Percentiles rank a stretch among this genome's conserved stretches.
These are phyloP conservation scores for Eutypa lata DNA, from an alignment of 2,329 filamentous ascomycete genomes.

Conservation along the genomic window DNA sequence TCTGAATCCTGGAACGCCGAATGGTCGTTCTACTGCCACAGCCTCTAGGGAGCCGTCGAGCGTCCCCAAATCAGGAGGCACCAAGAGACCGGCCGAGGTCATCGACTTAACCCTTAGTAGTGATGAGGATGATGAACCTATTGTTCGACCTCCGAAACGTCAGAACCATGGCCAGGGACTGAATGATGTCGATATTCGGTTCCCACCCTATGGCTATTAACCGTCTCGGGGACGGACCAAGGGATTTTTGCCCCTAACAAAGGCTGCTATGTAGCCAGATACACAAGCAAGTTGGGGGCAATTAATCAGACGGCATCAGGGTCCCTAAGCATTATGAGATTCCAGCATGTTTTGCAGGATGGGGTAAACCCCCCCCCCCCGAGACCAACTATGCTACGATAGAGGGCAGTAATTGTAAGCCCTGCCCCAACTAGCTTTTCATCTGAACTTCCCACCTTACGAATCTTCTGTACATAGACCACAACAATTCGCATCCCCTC, in stretches of 20 bases:
- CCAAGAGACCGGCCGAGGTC: constrained; percentile 41
- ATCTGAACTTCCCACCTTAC: background rate
- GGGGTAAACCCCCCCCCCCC: no score
- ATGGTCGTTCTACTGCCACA: constrained; percentile 7
- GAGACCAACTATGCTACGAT: no score
- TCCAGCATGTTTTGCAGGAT: no score
- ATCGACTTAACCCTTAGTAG: constrained; percentile 60
- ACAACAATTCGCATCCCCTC: background rate
- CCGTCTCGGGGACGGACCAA: background rate
- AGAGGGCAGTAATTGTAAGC: background rate
- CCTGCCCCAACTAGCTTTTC: background rate
- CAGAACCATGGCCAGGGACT: constrained; percentile 27
- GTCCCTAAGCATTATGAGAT: no score
- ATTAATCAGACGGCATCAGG: no score
- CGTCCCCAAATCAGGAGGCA: constrained; percentile 32
- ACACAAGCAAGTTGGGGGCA: no score
- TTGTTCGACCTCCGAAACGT: constrained; percentile 44
- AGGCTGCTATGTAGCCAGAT: no score
- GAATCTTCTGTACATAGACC: background rate
- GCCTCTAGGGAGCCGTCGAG: constrained; percentile 27
- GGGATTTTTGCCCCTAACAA: no score
- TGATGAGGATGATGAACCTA: constrained; percentile 46
- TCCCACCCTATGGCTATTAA: constrained; percentile 8
- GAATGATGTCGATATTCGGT: constrained; percentile 5
- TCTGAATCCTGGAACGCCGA: constrained; percentile 14